These are phyloP conservation scores for Diplodia seriata DNA, from an alignment of 2,329 filamentous ascomycete species.

Conservation along the genomic window DNA sequence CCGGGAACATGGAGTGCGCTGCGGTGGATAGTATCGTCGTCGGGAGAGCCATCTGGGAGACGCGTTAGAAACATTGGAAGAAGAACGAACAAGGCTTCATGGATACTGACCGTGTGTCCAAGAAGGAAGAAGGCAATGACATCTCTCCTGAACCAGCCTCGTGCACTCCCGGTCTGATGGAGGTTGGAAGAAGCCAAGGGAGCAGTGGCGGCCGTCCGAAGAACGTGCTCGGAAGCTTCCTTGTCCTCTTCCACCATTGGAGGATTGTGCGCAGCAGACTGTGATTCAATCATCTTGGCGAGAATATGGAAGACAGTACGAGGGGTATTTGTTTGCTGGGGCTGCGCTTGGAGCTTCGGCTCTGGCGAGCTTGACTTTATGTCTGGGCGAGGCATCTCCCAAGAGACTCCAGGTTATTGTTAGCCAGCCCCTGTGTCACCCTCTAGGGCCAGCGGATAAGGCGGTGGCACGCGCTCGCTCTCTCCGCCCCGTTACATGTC, in stretches of 20 bases:
- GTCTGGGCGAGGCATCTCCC: not conserved
- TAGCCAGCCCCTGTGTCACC: slow-evolving; percentile 11
- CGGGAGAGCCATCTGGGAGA: slow-evolving; percentile 14
- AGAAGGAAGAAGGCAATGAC: slow-evolving; percentile 21
- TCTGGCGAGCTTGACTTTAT: not conserved
- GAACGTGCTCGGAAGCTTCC: slow-evolving; percentile 7
- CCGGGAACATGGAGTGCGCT: slow-evolving; percentile 11
- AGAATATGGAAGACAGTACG: not conserved
- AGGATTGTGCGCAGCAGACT: not conserved
- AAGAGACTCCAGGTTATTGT: slow-evolving; percentile 1
- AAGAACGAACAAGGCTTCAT: not conserved
- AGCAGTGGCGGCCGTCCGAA: not conserved
- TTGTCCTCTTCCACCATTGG: not conserved
- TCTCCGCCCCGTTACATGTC: slow-evolving; percentile 12
- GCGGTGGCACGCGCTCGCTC: slow-evolving; percentile 17
- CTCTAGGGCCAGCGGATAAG: slow-evolving; percentile 7
- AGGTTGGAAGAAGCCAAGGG: not conserved
- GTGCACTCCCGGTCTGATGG: not conserved
- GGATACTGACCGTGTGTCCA: not conserved
- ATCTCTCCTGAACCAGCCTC: slow-evolving; percentile 13
- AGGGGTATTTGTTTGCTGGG: not conserved
- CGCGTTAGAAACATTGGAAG: not conserved
- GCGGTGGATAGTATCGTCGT: slow-evolving; percentile 13
- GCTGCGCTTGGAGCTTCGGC: not conserved
- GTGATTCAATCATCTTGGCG: slow-evolving; percentile 2